A percentile compares a stretch with the other conserved stretches of the same genome.
Evolutionary conservation across 345 rosid species (phyloP).

Genomic region (Isatis tinctoria): DNA sequence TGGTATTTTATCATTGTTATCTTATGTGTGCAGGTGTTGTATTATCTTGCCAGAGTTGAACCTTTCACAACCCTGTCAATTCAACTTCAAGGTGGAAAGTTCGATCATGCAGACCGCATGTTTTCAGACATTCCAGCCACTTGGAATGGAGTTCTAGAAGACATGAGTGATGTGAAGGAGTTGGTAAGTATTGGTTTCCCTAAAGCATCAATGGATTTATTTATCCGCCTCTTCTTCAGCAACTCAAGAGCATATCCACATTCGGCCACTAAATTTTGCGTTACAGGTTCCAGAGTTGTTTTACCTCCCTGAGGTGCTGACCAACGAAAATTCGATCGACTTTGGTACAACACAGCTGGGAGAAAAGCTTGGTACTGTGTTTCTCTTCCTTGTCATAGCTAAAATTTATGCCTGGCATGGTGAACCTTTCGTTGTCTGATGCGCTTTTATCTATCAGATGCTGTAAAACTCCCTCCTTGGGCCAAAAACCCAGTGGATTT

Average conservation of each 20-base stretch:
- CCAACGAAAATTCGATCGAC: constrained; percentile 81
- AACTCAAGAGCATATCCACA: constrained; percentile 8
- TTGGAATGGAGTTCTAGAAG: constrained; percentile 96
- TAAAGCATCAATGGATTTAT: not conserved
- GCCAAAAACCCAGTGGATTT: constrained; percentile 90
- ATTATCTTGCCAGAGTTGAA: constrained; percentile 92
- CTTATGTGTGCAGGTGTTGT: constrained; percentile 63
- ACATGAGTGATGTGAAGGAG: constrained; percentile 99
- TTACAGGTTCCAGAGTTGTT: constrained; percentile 94
- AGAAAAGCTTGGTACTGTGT: constrained; percentile 67
- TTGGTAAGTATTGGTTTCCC: constrained; percentile 54
- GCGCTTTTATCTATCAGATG: constrained; percentile 49
- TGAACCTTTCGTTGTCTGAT: constrained; percentile 9
- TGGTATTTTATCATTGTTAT: constrained; percentile 4
- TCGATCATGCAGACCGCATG: constrained; percentile 98
- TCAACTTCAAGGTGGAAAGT: constrained; percentile 98
- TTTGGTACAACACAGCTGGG: constrained; percentile 95
- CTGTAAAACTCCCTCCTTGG: constrained; percentile 94
- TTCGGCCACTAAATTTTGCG: constrained; percentile 4
- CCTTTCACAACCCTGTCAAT: constrained; percentile 95
- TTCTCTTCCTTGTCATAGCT: constrained; percentile 16
- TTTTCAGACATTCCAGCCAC: constrained; percentile 88
- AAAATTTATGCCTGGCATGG: constrained; percentile 3
- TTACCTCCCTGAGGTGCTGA: constrained; percentile 91
- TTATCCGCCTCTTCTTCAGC: constrained; percentile 18